Evolutionary conservation across 169 alveolate genomes (phyloP).

Genomic region (Babesia ovis): DNA sequence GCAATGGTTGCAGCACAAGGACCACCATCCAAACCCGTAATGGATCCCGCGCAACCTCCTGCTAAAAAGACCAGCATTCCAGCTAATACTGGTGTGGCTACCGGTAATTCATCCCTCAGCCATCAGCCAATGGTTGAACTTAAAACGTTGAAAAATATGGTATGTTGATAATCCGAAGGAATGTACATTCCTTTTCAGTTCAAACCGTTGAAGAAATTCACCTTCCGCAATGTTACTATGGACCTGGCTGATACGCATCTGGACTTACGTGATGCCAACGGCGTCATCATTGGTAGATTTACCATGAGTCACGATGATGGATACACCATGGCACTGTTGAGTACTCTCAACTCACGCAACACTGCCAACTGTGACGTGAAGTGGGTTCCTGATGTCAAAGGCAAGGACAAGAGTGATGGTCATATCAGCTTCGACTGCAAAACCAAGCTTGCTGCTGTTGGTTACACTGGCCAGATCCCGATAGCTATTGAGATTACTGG

Average conservation of each 20-base stretch:
- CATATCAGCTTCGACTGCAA: slow-evolving; percentile 44
- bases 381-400: slow-evolving; percentile 54
- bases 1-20: no score
- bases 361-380: slow-evolving; percentile 51
- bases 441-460: slow-evolving; percentile 27
- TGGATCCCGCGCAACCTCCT: neutral
- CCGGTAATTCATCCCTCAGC: neutral
- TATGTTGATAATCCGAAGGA: neutral
- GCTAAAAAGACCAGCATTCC: neutral
- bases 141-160: neutral
- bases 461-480: slow-evolving; percentile 58
- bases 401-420: slow-evolving; percentile 12
- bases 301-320: slow-evolving; percentile 32
- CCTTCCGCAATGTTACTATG: slow-evolving; percentile 44
- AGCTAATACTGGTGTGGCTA: neutral
- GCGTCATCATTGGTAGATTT: slow-evolving; percentile 46
- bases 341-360: slow-evolving; percentile 25
- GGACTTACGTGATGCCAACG: slow-evolving; percentile 49
- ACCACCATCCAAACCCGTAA: no score
- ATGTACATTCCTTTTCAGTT: slow-evolving; percentile 24
- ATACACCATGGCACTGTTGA: slow-evolving; percentile 39
- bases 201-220: slow-evolving; percentile 32
- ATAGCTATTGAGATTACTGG: slow-evolving; percentile 46
- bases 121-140: neutral
- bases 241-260: slow-evolving; percentile 41